Evolutionary conservation across 108 stramenopile genomes (phyloP).

Genomic region (Cyclotella choctawhatcheeana): DNA sequence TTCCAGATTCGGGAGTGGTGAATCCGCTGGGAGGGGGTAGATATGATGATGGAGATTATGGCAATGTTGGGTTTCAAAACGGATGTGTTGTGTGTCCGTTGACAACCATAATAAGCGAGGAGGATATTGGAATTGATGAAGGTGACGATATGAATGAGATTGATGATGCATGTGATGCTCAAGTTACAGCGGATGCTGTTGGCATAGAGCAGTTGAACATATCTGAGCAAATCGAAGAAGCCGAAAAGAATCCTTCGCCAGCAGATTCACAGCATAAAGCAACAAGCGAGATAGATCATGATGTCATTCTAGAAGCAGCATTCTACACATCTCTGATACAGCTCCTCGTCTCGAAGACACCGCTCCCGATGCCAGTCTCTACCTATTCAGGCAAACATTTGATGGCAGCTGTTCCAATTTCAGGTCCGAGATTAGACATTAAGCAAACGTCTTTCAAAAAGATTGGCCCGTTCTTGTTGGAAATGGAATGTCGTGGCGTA

Average conservation of each 20-base stretch:
- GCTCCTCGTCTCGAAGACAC: conserved; percentile 49
- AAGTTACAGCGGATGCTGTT: background rate
- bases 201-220: conserved; percentile 8
- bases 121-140: conserved; percentile 19
- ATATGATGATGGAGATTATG: conserved; percentile 79
- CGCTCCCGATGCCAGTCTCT: conserved; percentile 70
- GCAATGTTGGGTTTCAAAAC: conserved; percentile 77
- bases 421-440: conserved; percentile 59
- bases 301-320: conserved; percentile 53
- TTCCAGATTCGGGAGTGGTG: background rate
- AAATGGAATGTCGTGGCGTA: conserved; percentile 61
- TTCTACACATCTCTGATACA: conserved; percentile 48
- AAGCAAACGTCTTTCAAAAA: conserved; percentile 81
- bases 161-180: conserved; percentile 3
- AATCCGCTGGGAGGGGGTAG: conserved; percentile 56
- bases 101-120: conserved; percentile 11
- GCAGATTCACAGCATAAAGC: conserved; percentile 8
- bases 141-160: conserved; percentile 13
- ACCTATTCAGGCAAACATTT: conserved; percentile 79
- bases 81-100: conserved; percentile 58
- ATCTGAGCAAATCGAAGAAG: conserved; percentile 5
- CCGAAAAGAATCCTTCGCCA: background rate
- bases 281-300: conserved; percentile 43
- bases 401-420: conserved; percentile 45
- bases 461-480: conserved; percentile 72